A percentile compares a stretch with the other conserved stretches of the same genome.
Conservation (phyloP, 768 basidiomycete genomes). For the Lanmaoa rubissima region DNA sequence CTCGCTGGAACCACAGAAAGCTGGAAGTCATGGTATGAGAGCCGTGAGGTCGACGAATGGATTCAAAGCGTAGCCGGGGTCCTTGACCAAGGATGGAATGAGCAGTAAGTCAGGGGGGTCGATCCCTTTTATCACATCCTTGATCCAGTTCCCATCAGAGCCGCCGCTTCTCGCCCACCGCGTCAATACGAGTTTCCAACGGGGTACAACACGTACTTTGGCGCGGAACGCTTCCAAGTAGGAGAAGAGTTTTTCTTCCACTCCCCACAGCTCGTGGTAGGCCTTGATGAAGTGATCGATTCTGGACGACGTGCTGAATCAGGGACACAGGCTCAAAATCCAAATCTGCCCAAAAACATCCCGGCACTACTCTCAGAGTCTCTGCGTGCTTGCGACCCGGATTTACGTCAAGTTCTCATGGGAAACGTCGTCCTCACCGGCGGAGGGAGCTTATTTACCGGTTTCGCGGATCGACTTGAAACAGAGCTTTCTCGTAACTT, state of each 20-base stretch:
- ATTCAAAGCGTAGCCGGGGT: conserved; percentile 84
- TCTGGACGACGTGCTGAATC: conserved; percentile 7
- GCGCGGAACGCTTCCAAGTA: conserved; percentile 73
- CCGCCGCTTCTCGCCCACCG: conserved; percentile 52
- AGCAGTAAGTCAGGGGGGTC: conserved; percentile 55
- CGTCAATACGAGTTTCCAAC: conserved; percentile 94
- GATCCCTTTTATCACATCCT: background rate
- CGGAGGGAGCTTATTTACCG: conserved; percentile 83
- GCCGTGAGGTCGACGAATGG: conserved; percentile 90
- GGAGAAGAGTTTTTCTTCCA: conserved; percentile 92
- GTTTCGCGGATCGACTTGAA: conserved; percentile 80
- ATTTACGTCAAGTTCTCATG: conserved; percentile 85
- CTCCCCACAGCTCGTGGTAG: conserved; percentile 51
- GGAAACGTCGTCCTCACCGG: conserved; percentile 96
- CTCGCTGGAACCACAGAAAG: conserved; percentile 68
- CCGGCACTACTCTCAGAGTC: conserved; percentile 74
- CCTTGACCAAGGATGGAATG: conserved; percentile 86
- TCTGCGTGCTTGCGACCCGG: conserved; percentile 84
- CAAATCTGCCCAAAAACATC: conserved; percentile 72
- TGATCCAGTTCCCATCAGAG: conserved; percentile 38
- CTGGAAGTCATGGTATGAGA: conserved; percentile 81
- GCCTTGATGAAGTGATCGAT: conserved; percentile 13
- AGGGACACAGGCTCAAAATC: conserved; percentile 45
- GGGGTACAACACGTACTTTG: conserved; percentile 85
- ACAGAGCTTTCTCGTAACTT: conserved; percentile 73